Evolutionary conservation across 1,284 basidiomycete genomes (phyloP).

Genomic region (Bjerkandera adusta): DNA sequence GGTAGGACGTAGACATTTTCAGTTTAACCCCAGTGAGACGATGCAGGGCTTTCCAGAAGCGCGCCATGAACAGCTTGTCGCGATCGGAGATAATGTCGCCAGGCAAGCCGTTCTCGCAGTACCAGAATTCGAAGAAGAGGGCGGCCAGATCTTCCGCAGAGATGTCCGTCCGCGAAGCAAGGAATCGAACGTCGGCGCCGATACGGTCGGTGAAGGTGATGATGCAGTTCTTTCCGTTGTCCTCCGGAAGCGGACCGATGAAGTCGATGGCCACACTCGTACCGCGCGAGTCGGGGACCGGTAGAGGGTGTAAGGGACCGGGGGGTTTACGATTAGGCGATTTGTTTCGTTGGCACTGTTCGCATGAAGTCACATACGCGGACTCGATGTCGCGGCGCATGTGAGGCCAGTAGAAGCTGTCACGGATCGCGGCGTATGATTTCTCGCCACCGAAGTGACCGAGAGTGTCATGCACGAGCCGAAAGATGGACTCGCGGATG

Average conservation of each 20-base stretch:
- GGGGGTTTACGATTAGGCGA: slow-evolving; percentile 8
- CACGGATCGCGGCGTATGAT: slow-evolving; percentile 25
- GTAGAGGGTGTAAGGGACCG: slow-evolving; percentile 21
- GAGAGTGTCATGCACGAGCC: slow-evolving; percentile 28
- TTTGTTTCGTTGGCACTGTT: slow-evolving; percentile 24
- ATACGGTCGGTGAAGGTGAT: slow-evolving; percentile 15
- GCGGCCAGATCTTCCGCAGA: slow-evolving; percentile 24
- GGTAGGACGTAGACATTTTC: slow-evolving; percentile 23
- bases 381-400: slow-evolving; percentile 33
- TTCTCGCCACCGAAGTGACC: slow-evolving; percentile 40
- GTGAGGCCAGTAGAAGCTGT: slow-evolving; percentile 39
- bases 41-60: slow-evolving; percentile 25
- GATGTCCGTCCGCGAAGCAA: slow-evolving; percentile 23
- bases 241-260: slow-evolving; percentile 28
- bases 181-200: slow-evolving; percentile 19
- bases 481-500: slow-evolving; percentile 23
- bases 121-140: slow-evolving; percentile 22
- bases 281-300: not conserved
- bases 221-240: slow-evolving; percentile 16
- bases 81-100: slow-evolving; percentile 14
- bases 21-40: slow-evolving; percentile 18
- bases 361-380: slow-evolving; percentile 21
- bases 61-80: slow-evolving; percentile 20
- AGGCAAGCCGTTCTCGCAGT: slow-evolving; percentile 22
- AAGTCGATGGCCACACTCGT: slow-evolving; percentile 30